Evolutionary conservation across 768 basidiomycete genomes (phyloP).

Genomic region (Boletus subcaerulescens): DNA sequence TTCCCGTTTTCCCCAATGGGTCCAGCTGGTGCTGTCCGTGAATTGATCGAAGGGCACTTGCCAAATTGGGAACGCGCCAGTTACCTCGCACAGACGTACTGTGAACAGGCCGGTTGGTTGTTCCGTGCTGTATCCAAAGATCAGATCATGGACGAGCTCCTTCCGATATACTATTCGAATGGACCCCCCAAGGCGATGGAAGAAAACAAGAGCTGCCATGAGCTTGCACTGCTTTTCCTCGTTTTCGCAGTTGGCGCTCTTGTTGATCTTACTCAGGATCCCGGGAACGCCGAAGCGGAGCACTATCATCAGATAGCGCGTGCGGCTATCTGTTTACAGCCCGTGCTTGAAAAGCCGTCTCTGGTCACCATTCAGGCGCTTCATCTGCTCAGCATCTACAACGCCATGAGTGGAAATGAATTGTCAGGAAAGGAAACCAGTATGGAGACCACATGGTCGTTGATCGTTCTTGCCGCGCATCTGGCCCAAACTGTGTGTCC

Average conservation of each 20-base stretch:
- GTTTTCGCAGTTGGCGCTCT: constrained; percentile 55
- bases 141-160: constrained; percentile 44
- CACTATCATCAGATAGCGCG: constrained; percentile 65
- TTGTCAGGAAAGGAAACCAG: constrained; percentile 54
- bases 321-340: constrained; percentile 63
- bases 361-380: constrained; percentile 68
- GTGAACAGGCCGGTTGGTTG: constrained; percentile 49
- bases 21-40: constrained; percentile 42
- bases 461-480: constrained; percentile 63
- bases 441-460: constrained; percentile 71
- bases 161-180: constrained; percentile 40
- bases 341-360: constrained; percentile 69
- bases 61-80: constrained; percentile 51
- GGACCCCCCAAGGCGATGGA: constrained; percentile 22
- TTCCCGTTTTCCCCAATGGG: constrained; percentile 68
- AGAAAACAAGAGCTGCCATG: constrained; percentile 45
- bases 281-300: constrained; percentile 44
- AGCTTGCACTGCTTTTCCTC: constrained; percentile 47
- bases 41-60: constrained; percentile 51
- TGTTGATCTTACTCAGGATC: constrained; percentile 32
- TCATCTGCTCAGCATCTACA: constrained; percentile 67
- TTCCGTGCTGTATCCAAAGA: constrained; percentile 46
- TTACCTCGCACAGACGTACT: constrained; percentile 43
- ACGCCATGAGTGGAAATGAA: constrained; percentile 66
- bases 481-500: constrained; percentile 59